Evolutionary conservation across 2,329 filamentous ascomycete species (phyloP).

Genomic region (Phoma herbarum): DNA sequence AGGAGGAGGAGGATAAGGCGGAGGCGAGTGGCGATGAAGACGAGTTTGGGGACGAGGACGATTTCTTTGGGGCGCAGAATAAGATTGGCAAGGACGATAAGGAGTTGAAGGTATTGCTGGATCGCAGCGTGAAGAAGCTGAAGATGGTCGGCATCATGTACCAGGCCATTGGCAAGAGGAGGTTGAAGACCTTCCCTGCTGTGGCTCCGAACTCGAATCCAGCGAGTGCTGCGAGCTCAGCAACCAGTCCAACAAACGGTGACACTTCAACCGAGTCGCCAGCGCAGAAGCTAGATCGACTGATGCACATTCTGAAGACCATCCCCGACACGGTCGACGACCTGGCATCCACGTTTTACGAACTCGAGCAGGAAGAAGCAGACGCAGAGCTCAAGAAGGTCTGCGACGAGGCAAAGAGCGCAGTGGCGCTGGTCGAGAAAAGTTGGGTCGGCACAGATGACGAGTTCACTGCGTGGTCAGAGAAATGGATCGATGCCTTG

Average conservation of each 20-base stretch:
- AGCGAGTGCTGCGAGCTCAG: background rate
- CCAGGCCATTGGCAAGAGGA: constrained; percentile 73
- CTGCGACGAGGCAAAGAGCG: constrained; percentile 66
- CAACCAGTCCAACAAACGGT: constrained; percentile 14
- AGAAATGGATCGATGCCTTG: constrained; percentile 61
- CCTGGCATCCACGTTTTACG: constrained; percentile 76
- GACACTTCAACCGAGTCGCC: constrained; percentile 11
- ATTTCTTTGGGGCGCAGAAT: constrained; percentile 69
- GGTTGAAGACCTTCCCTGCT: constrained; percentile 63
- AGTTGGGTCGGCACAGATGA: constrained; percentile 74
- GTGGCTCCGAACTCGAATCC: constrained; percentile 12
- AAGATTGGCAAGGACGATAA: constrained; percentile 69
- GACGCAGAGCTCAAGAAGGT: constrained; percentile 67
- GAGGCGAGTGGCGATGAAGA: constrained; percentile 51
- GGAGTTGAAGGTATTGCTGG: constrained; percentile 72
- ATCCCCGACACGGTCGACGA: constrained; percentile 76
- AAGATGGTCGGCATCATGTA: constrained; percentile 75
- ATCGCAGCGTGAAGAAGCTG: constrained; percentile 69
- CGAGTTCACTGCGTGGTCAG: constrained; percentile 81
- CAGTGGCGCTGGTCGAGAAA: constrained; percentile 63
- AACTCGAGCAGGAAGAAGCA: constrained; percentile 67
- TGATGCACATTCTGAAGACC: constrained; percentile 64
- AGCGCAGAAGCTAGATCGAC: constrained; percentile 60
- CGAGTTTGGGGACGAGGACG: constrained; percentile 61
- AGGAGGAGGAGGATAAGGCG: constrained; percentile 53